Percentiles rank a stretch among this genome's conserved stretches.
phyloP scores from a whole-genome alignment of 176 grass and related monocot species.

The Rhipidocladum racemiflorum region DNA sequence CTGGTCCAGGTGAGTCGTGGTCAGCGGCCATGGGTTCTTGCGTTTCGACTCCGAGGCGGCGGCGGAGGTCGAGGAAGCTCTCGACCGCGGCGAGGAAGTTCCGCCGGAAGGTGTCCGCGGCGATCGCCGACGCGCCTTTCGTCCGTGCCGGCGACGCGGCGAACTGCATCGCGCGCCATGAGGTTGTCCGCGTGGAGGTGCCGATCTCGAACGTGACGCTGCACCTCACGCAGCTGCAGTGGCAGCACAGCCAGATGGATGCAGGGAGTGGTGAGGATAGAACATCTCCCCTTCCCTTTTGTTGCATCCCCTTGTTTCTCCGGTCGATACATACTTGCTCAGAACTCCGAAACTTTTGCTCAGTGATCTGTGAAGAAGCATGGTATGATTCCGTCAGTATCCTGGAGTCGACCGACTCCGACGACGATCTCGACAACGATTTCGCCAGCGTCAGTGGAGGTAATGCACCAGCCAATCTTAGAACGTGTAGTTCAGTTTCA shows the following conservation, averaged over 20 bases:
- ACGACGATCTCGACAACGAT: conserved; percentile 74
- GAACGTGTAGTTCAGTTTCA: not conserved
- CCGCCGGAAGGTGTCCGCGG: conserved; percentile 64
- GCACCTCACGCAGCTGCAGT: conserved; percentile 87
- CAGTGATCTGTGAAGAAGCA: conserved; percentile 80
- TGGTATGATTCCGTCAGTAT: conserved; percentile 93
- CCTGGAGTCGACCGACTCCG: conserved; percentile 51
- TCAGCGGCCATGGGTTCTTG: conserved; percentile 41
- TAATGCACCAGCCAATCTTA: conserved; percentile 2
- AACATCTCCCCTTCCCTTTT: not conserved
- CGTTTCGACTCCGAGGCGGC: conserved; percentile 41
- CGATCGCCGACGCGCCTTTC: conserved; percentile 46
- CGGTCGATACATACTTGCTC: not conserved
- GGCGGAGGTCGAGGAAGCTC: conserved; percentile 52
- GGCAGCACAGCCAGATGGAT: conserved; percentile 87
- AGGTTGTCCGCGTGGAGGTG: conserved; percentile 39
- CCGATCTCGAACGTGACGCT: conserved; percentile 70
- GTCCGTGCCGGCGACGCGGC: conserved; percentile 23
- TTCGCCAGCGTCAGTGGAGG: conserved; percentile 84
- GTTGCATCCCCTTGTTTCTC: not conserved
- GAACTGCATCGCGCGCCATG: conserved; percentile 30
- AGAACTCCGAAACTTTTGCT: not conserved
- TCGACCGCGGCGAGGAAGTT: conserved; percentile 48
- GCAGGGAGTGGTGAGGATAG: conserved; percentile 47
- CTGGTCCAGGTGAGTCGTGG: not conserved